Conservation (phyloP, 495 filamentous ascomycete species). For the Saxispiralis lemnorum region DNA sequence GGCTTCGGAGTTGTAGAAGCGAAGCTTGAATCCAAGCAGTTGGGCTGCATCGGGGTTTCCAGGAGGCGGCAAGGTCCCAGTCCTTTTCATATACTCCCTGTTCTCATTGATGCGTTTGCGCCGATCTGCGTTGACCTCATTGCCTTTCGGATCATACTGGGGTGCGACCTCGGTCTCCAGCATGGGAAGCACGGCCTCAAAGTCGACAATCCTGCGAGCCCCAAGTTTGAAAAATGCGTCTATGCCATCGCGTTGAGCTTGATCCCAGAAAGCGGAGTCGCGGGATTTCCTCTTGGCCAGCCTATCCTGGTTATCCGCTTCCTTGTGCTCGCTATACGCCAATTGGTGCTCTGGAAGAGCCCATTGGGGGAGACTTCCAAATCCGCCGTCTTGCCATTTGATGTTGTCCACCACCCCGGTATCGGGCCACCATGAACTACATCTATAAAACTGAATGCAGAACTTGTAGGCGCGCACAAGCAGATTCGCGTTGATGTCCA, state of each 20-base stretch:
- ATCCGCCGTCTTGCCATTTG: constrained; percentile 22
- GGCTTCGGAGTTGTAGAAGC: constrained; percentile 66
- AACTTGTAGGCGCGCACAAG: constrained; percentile 75
- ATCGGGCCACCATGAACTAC: constrained; percentile 94
- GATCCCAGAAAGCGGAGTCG: constrained; percentile 65
- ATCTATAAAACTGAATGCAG: constrained; percentile 76
- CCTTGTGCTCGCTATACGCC: constrained; percentile 13
- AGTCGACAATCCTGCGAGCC: constrained; percentile 17
- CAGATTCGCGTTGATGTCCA: constrained; percentile 74
- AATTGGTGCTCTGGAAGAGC: constrained; percentile 50
- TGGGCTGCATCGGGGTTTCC: constrained; percentile 87
- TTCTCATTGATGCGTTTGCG: constrained; percentile 27
- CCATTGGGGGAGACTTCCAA: constrained; percentile 50
- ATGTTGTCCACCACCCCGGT: constrained; percentile 26
- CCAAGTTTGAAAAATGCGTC: constrained; percentile 67
- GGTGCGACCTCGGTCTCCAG: constrained; percentile 4
- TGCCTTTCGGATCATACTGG: constrained; percentile 10
- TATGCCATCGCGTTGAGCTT: constrained; percentile 56
- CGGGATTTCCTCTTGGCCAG: constrained; percentile 37
- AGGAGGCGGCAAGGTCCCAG: constrained; percentile 59
- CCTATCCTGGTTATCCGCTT: constrained; percentile 40
- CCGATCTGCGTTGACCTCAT: constrained; percentile 11
- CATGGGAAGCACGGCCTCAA: constrained; percentile 2
- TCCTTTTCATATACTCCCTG: constrained; percentile 55
- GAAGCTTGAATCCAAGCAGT: constrained; percentile 90